phyloP scores from a whole-genome alignment of 2,329 filamentous ascomycete species.

The Geosmithia putterillii region DNA sequence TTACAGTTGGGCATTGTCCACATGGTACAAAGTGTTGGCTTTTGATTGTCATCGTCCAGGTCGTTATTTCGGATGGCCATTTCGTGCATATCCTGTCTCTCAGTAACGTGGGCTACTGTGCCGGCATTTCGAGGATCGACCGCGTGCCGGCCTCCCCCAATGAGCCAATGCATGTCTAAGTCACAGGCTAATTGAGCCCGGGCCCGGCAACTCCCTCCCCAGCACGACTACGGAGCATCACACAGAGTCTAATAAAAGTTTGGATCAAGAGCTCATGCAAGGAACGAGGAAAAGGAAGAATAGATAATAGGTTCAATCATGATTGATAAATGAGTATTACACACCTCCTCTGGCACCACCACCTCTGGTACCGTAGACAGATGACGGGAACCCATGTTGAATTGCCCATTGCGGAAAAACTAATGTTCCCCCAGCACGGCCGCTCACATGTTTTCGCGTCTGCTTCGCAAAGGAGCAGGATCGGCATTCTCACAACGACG shows the following conservation, averaged over 20 bases:
- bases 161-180: not conserved
- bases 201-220: no score
- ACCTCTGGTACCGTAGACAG: no score
- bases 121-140: not conserved
- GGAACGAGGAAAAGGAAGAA: not conserved
- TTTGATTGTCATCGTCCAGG: not conserved
- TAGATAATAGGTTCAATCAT: not conserved
- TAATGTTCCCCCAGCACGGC: not conserved
- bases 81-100: not conserved
- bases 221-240: no score
- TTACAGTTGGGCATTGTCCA: no score
- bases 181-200: no score
- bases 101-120: not conserved
- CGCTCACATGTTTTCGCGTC: slow-evolving; percentile 16
- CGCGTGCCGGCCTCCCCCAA: not conserved
- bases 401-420: not conserved
- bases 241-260: not conserved
- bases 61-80: not conserved
- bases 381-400: no score
- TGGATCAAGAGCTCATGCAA: not conserved
- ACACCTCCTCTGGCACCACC: not conserved
- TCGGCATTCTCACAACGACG: not conserved
- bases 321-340: not conserved
- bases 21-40: no score
- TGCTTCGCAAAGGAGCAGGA: not conserved